Evolutionary conservation across 2,329 filamentous ascomycete genomes (phyloP).

Genomic region (Claviceps monticola): DNA sequence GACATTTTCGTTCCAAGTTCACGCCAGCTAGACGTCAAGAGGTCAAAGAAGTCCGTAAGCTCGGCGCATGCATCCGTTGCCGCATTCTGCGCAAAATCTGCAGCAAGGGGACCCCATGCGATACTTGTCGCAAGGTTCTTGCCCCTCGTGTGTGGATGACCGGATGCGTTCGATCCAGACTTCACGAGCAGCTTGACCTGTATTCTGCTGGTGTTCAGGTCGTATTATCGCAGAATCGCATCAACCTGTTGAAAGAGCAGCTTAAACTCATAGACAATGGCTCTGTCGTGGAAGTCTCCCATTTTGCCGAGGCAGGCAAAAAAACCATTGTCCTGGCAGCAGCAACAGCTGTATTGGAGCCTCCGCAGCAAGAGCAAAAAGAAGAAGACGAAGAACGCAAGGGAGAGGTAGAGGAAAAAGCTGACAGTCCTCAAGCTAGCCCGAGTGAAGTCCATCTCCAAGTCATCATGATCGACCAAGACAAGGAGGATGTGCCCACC

Average conservation of each 20-base stretch:
- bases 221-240: conserved; percentile 44
- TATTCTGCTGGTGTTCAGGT: conserved; percentile 52
- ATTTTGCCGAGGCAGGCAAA: conserved; percentile 41
- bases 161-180: conserved; percentile 47
- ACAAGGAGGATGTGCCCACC: conserved; percentile 43
- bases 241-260: conserved; percentile 39
- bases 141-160: conserved; percentile 51
- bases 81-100: conserved; percentile 53
- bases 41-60: conserved; percentile 50
- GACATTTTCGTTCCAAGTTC: conserved; percentile 43
- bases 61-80: conserved; percentile 52
- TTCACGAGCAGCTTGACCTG: conserved; percentile 47
- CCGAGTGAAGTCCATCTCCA: conserved; percentile 10
- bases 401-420: not conserved
- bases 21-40: conserved; percentile 45
- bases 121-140: conserved; percentile 49
- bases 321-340: conserved; percentile 27
- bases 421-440: not conserved
- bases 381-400: not conserved
- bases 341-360: conserved; percentile 20
- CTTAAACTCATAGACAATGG: conserved; percentile 35
- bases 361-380: conserved; percentile 15
- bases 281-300: conserved; percentile 40
- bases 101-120: conserved; percentile 48
- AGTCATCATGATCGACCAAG: conserved; percentile 45